Evolutionary conservation across 1,284 basidiomycete species (phyloP), one percentile per base, ranked within the genome.

Genomic region (Malassezia globosa): DNA sequence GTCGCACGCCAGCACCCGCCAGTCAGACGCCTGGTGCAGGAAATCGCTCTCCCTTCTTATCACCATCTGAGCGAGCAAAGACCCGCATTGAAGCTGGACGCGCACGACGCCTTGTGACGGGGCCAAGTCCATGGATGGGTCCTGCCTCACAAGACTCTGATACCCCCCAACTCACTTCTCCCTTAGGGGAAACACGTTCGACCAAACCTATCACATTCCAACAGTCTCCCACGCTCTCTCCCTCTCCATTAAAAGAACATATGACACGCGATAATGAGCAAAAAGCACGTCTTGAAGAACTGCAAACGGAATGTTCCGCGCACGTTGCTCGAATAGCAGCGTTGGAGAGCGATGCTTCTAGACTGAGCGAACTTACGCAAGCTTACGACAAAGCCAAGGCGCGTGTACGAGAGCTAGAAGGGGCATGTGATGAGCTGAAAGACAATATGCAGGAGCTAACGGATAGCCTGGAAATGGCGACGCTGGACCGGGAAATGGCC

Each of bases 401-500:
- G 10, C 41, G 21, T 22, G 21, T 37, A 8, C 11, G 10, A 3
- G 35, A 13, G 13, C 42, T 45, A 7, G 34, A 45, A 27, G 21
- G 27, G 18, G 42, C 18, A 14, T 11, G 8, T 16, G 26, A 44
- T 4, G 46, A 43, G n/a, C 14, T 46, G 0, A 23, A 23, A 83
- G 85, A 63, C 2, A 72, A 83, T 48, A 75, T 85, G 26, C 75
- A 77, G 1, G 76, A 79, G 19, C 73, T 83, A n/a, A 80, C 84
- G 47, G 90, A 95, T 59, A 85, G 89, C 69, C 75, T 96, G 29
- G 94, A 99, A 74, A 88, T 96, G 81, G 78, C 82, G 3, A 87
- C 87, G 76, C 74, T 99, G 56, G 94, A 99, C 72, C 88, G 89
- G 72, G 94, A 99, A 72, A 83, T 97, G 44, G 92, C 92, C 0